A percentile compares a stretch with the other conserved stretches of the same genome.
Conservation (phyloP, 331 rosid species). For the Ulmus americana region DNA sequence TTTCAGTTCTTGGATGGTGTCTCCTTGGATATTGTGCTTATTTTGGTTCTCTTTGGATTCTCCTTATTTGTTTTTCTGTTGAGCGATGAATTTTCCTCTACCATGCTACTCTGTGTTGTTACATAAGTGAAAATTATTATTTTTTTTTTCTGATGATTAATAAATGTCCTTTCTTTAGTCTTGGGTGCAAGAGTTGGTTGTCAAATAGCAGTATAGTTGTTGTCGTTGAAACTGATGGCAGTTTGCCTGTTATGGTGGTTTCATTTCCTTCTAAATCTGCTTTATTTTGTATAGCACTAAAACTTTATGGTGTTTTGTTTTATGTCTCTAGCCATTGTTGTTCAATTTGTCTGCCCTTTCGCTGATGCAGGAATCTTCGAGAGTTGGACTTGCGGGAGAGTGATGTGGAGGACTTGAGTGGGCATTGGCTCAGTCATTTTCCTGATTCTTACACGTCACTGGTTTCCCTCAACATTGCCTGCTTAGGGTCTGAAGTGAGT, state of each 20-base stretch:
- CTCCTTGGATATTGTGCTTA: conserved; percentile 10
- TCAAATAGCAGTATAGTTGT: background rate
- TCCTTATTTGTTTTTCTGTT: background rate
- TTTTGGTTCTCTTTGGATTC: conserved; percentile 5
- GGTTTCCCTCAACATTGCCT: conserved; percentile 83
- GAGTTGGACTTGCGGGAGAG: conserved; percentile 83
- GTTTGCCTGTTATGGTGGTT: background rate
- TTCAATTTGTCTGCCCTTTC: conserved; percentile 3
- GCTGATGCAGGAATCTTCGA: conserved; percentile 58
- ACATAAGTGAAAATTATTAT: no score
- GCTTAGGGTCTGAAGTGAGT: conserved; percentile 65
- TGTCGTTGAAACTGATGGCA: conserved; percentile 3
- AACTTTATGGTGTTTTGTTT: background rate
- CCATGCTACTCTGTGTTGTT: background rate
- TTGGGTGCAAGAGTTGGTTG: no score
- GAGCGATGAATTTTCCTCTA: background rate
- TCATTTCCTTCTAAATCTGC: background rate
- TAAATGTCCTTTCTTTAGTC: no score
- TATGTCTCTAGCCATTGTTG: background rate
- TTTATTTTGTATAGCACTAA: background rate
- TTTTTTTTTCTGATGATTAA: no score
- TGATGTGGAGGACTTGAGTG: conserved; percentile 77
- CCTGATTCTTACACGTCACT: conserved; percentile 78
- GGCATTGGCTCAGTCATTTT: conserved; percentile 86
- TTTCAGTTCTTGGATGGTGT: conserved; percentile 15